Evolutionary conservation across 2,329 filamentous ascomycete genomes (phyloP).

Genomic region (Helotiales sp.): DNA sequence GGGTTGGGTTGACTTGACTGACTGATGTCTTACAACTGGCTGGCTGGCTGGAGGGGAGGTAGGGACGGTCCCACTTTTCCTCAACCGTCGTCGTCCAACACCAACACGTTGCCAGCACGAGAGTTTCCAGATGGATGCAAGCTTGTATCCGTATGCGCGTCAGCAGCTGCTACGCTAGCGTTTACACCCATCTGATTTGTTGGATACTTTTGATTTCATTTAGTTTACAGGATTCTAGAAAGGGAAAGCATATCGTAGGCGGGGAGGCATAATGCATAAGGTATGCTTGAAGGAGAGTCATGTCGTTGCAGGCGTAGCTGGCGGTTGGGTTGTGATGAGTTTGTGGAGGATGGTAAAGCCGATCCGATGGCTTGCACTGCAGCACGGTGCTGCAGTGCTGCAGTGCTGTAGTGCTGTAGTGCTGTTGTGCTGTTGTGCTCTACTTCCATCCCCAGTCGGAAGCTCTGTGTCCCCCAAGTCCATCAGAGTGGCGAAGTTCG

Average conservation of each 20-base stretch:
- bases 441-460: too few relatives aligned
- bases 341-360: not conserved
- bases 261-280: too few relatives aligned
- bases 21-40: too few relatives aligned
- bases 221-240: not conserved
- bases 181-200: not conserved
- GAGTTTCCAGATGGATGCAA: not conserved
- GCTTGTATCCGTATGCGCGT: constrained; percentile 1
- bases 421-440: too few relatives aligned
- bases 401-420: too few relatives aligned
- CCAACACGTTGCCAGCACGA: constrained; percentile 8
- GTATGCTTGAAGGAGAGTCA: too few relatives aligned
- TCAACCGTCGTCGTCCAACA: not conserved
- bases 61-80: not conserved
- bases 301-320: not conserved
- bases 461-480: not conserved
- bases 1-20: too few relatives aligned
- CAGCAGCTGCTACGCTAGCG: not conserved
- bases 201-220: not conserved
- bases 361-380: not conserved
- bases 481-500: not conserved
- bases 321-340: not conserved
- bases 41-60: not conserved
- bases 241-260: not conserved
- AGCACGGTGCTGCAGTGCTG: too few relatives aligned